Evolutionary conservation across 352 stramenopile species (phyloP).

Genomic region (Elongisporangium undulatum): DNA sequence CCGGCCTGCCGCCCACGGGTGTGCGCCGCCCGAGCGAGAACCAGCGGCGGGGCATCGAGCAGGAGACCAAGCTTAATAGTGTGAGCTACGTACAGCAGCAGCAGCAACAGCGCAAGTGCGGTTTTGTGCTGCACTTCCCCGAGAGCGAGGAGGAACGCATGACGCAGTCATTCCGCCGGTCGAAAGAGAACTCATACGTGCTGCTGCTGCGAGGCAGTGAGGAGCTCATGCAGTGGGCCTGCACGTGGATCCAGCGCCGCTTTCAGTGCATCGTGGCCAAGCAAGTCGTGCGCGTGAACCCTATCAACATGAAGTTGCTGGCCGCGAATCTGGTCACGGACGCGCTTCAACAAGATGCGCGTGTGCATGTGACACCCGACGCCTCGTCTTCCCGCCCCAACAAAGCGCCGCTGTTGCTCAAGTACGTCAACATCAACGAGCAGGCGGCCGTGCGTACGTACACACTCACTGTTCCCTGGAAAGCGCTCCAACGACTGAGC

Average conservation of each 20-base stretch:
- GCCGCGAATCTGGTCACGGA: constrained; percentile 31
- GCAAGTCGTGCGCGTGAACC: constrained; percentile 39
- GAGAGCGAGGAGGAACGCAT: constrained; percentile 21
- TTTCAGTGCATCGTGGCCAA: constrained; percentile 68
- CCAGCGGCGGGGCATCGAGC: not conserved
- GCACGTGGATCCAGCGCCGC: constrained; percentile 61
- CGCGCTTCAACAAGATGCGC: not conserved
- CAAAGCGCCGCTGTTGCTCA: constrained; percentile 37
- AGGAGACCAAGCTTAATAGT: constrained; percentile 7
- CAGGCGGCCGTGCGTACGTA: constrained; percentile 43
- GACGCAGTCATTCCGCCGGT: constrained; percentile 19
- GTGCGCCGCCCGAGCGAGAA: not conserved
- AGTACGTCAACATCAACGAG: constrained; percentile 40
- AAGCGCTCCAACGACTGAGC: constrained; percentile 35
- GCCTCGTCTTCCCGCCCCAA: not conserved
- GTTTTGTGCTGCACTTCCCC: constrained; percentile 68
- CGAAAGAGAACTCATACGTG: constrained; percentile 44
- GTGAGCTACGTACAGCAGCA: not conserved
- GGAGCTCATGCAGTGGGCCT: constrained; percentile 43
- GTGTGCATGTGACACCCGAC: not conserved
- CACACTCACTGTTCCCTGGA: constrained; percentile 58
- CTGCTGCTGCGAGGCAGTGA: constrained; percentile 55
- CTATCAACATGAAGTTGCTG: constrained; percentile 46
- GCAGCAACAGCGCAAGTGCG: constrained; percentile 7
- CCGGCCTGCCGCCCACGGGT: not conserved